A percentile compares a stretch with the other conserved stretches of the same genome.
phyloP scores from a whole-genome alignment of 75 land plant species.

The Gnetum montanum region DNA sequence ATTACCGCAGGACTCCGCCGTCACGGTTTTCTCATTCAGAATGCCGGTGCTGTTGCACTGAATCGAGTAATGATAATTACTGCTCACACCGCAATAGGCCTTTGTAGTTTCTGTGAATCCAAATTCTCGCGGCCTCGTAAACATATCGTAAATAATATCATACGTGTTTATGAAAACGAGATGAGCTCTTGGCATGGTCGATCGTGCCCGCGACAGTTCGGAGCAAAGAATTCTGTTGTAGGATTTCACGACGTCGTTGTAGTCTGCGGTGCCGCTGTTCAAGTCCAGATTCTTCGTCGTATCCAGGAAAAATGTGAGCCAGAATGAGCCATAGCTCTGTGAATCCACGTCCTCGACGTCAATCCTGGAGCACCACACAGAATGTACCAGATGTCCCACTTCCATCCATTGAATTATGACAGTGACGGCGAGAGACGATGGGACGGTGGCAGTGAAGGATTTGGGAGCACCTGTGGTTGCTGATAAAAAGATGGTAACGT shows the following conservation, averaged over 20 bases:
- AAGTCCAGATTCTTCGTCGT: constrained; percentile 32
- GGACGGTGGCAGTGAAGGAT: no score
- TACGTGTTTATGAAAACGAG: constrained; percentile 41
- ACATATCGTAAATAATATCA: constrained; percentile 36
- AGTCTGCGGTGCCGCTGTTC: constrained; percentile 40
- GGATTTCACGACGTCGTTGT: constrained; percentile 35
- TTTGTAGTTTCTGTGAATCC: constrained; percentile 51
- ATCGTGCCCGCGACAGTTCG: constrained; percentile 20
- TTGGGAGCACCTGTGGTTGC: no score
- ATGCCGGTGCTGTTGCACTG: constrained; percentile 42
- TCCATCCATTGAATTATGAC: no score
- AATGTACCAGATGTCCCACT: no score
- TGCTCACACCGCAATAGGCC: constrained; percentile 62
- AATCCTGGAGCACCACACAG: constrained; percentile 60
- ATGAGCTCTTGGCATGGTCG: constrained; percentile 22
- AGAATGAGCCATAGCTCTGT: constrained; percentile 54
- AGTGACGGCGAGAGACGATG: no score
- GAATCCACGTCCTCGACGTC: constrained; percentile 58
- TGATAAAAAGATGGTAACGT: no score
- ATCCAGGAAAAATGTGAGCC: constrained; percentile 26
- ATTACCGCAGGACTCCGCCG: constrained; percentile 46
- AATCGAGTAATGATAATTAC: constrained; percentile 41
- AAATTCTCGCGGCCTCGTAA: constrained; percentile 31
- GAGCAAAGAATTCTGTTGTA: constrained; percentile 44
- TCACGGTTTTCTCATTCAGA: constrained; percentile 28